Evolutionary conservation across 2,329 filamentous ascomycete species (phyloP), one percentile per base, ranked within the genome.

Genomic region (Samsoniella hepiali): DNA sequence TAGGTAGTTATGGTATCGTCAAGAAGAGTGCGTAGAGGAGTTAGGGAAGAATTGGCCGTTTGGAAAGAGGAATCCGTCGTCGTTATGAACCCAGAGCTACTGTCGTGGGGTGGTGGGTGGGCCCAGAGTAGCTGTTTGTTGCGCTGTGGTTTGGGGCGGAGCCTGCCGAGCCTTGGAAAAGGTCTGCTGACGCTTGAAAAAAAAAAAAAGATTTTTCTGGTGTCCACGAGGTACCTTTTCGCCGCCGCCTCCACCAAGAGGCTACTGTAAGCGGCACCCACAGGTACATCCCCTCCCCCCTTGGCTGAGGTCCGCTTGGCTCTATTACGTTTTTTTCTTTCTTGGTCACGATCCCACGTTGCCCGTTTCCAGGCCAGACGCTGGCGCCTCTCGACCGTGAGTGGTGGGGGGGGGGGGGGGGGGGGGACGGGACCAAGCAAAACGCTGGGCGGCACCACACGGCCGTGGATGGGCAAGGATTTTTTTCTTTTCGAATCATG

Each of bases 121-220:
- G 34, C 42, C 51, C 51, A 36, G 32, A 40, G 53, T 62, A 62
- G 60, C 60, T 62, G 44, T 56, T 49, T 31, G 50, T 44, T 17
- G 10, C 22, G 22, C 22, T 22, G 22, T 22, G 22, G 22, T n/a
- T 13, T 49, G 31, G 22, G n/a, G 59, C 59, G 51, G 51, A 56
- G 59, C 42, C 42, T 50, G 51, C 59, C 51, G 51, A 62, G 40
- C 22, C 40, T 44, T 27, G 29, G 55, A 55, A 36, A 15, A 38
- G 31, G 29, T 54, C 58, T 61, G 49, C 8, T 55, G 36, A 54
- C 49, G 34, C 47, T 60, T 36, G 31, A 44, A 53, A 53, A 36
- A 58, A 53, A 36, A 58, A 58, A 58, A 38, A 44, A 44, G 7
- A 22, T n/a, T 13, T 15, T 31, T n/a, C 29, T 49, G 11, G 32